These are phyloP conservation scores for Aspergillus clavatus DNA, from an alignment of 2,329 filamentous ascomycete species.

Conservation along the genomic window DNA sequence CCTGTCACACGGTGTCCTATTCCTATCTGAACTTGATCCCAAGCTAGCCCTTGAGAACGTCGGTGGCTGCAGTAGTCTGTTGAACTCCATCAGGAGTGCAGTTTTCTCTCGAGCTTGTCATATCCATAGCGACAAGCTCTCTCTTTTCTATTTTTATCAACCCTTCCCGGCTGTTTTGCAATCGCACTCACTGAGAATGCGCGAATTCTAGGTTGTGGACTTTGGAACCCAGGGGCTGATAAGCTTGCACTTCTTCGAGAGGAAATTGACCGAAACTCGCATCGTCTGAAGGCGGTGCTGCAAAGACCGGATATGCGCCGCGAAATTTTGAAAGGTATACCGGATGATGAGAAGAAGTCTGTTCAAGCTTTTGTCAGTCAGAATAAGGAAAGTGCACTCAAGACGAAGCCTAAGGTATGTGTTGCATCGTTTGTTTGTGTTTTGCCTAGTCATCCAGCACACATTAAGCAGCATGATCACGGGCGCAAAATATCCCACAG, in stretches of 20 bases:
- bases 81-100: not conserved
- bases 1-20: not conserved
- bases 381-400: slow-evolving; percentile 72
- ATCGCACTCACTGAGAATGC: slow-evolving; percentile 6
- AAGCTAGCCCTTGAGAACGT: not conserved
- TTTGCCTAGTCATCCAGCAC: not conserved
- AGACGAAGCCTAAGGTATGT: slow-evolving; percentile 77
- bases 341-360: slow-evolving; percentile 54
- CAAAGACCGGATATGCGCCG: slow-evolving; percentile 56
- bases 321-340: slow-evolving; percentile 58
- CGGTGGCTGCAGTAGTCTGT: not conserved
- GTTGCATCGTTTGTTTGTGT: slow-evolving; percentile 1
- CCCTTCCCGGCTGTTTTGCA: not conserved
- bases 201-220: slow-evolving; percentile 59
- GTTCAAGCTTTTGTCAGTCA: slow-evolving; percentile 64
- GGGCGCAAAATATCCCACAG: not conserved
- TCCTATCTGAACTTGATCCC: not conserved
- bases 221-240: slow-evolving; percentile 71
- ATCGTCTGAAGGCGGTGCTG: slow-evolving; percentile 64
- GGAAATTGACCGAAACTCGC: slow-evolving; percentile 69
- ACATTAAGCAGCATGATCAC: not conserved
- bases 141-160: not conserved
- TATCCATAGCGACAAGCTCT: not conserved
- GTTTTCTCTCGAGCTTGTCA: not conserved
- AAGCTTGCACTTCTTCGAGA: slow-evolving; percentile 64